Base-by-base conservation (phyloP, 768 basidiomycete genomes). In the Dendrothele bispora region DNA sequence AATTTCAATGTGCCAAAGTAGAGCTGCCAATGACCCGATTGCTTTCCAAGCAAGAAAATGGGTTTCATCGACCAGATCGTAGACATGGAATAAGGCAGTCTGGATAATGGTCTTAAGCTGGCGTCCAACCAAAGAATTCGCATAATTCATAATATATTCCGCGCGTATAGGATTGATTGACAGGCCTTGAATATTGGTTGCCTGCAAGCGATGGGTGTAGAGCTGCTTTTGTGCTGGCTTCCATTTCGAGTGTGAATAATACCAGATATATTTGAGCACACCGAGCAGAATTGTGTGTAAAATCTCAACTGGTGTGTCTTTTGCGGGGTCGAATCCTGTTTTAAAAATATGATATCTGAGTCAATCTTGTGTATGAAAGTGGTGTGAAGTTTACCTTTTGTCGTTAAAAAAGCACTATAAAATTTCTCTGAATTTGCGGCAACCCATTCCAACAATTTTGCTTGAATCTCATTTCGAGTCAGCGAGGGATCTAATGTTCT, bases 241-340 rank as follows among this genome's bases (percentile, higher is more conserved):
- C 60, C 58, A 60, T 3, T 24, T 28, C 0, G 48, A 56, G 30
- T 58, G 48, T 7, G 56, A 52, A 4, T 21, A 17, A 25, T 61
- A 56, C 66, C 65, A 68, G 7, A 57, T 46, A 48, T 68, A 68
- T 45, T 68, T 68, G 45, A 55, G 51, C 0, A 55, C 27, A 3
- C 66, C 65, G 5, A 68, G 59, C 1, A 65, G 49, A 30, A 59
- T 50, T 2, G 61, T 62, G 43, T 68, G 65, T 1, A 67, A 54
- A 8, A 63, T 50, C 43, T 67, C 62, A 14, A 59, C 44, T 5
- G 64, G 49, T 7, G 53, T 52, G 40, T 55, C 51, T 38, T 49
- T 42, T 5, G 45, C 21, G 22, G 34, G 44, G 17, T 46, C 44
- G 17, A 46, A 46, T 4, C 44, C 44, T 46, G 28, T n/a, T n/a